phyloP scores from a whole-genome alignment of 2,329 filamentous ascomycete species.

The Alternaria arborescens region DNA sequence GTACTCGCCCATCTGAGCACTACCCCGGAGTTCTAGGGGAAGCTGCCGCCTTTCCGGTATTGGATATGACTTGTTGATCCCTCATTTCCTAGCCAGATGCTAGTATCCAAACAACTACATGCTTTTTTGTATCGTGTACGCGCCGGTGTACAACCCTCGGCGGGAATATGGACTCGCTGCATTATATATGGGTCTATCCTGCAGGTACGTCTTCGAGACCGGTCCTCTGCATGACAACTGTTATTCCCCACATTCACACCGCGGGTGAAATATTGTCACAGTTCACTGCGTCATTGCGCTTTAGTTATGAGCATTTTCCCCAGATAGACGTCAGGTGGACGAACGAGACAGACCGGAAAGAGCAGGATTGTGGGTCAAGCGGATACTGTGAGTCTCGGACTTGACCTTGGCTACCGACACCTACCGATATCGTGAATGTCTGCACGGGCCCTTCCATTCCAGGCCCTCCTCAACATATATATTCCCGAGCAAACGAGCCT shows the following conservation, averaged over 20 bases:
- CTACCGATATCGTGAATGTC: slow-evolving; percentile 8
- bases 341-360: neutral
- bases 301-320: slow-evolving; percentile 1
- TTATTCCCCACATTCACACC: slow-evolving; percentile 1
- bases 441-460: slow-evolving; percentile 1
- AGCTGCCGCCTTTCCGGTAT: neutral
- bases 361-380: slow-evolving; percentile 21
- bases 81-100: slow-evolving; percentile 10
- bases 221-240: slow-evolving; percentile 10
- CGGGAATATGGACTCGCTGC: slow-evolving; percentile 1
- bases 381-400: slow-evolving; percentile 15
- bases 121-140: slow-evolving; percentile 13
- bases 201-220: slow-evolving; percentile 6
- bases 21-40: slow-evolving; percentile 4
- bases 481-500: slow-evolving; percentile 4
- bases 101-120: slow-evolving; percentile 11
- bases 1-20: slow-evolving; percentile 1
- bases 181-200: slow-evolving; percentile 2
- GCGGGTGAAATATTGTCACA: neutral
- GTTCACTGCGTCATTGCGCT: slow-evolving; percentile 8
- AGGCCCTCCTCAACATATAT: slow-evolving; percentile 14
- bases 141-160: slow-evolving; percentile 5
- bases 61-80: slow-evolving; percentile 1
- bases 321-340: slow-evolving; percentile 13
- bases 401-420: slow-evolving; percentile 1